Evolutionary conservation across 2,329 filamentous ascomycete genomes (phyloP).

Genomic region (Penicillium sp.): DNA sequence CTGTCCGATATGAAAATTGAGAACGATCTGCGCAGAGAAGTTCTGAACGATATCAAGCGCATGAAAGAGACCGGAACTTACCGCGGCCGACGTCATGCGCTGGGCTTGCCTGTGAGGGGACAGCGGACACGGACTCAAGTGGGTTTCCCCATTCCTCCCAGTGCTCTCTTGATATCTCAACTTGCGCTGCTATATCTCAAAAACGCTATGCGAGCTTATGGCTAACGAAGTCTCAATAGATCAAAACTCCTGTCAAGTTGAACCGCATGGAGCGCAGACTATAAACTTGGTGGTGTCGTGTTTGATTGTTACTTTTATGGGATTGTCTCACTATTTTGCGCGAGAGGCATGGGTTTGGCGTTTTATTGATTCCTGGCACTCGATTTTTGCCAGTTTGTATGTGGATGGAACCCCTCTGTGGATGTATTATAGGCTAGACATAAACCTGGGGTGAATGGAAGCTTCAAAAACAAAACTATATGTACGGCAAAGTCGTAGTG

Average conservation of each 20-base stretch:
- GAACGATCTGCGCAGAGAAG: constrained; percentile 73
- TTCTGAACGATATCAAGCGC: constrained; percentile 81
- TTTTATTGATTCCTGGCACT: constrained; percentile 22
- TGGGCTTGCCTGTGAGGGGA: constrained; percentile 86
- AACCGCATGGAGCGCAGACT: constrained; percentile 58
- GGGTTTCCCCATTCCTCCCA: constrained; percentile 20
- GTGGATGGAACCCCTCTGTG: constrained; percentile 18
- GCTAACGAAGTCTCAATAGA: constrained; percentile 42
- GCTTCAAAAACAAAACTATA: background rate
- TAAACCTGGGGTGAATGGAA: constrained; percentile 3
- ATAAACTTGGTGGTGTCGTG: constrained; percentile 17
- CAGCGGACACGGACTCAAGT: constrained; percentile 81
- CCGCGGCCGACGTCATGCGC: constrained; percentile 84
- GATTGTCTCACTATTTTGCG: constrained; percentile 19
- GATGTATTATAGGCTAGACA: constrained; percentile 24
- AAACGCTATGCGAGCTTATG: background rate
- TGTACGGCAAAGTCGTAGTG: background rate
- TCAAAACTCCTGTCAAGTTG: constrained; percentile 57
- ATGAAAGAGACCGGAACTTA: constrained; percentile 90
- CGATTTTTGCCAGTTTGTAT: constrained; percentile 15
- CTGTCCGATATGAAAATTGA: constrained; percentile 91
- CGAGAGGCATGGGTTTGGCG: constrained; percentile 28
- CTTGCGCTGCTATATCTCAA: background rate
- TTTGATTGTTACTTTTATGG: constrained; percentile 21
- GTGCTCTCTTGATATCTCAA: background rate